These are phyloP conservation scores for Ophiocordyceps polyrhachis-furcata DNA, from an alignment of 2,329 filamentous ascomycete species.

Conservation along the genomic window DNA sequence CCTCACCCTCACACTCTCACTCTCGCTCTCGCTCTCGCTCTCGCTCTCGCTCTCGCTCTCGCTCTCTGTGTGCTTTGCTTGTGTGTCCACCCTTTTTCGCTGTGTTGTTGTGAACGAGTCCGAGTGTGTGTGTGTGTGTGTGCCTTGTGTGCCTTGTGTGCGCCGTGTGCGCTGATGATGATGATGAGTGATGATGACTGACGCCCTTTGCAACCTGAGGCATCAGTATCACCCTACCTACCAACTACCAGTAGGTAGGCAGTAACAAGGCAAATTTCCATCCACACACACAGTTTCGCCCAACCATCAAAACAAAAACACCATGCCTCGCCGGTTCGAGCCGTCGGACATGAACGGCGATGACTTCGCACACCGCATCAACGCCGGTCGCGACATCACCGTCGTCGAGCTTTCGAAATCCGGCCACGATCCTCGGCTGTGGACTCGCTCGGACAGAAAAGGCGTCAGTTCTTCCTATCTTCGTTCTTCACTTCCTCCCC, in stretches of 20 bases:
- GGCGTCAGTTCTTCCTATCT: conserved; percentile 10
- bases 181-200: too few species aligned
- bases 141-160: too few species aligned
- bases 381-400: conserved; percentile 10
- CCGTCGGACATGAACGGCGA: conserved; percentile 1
- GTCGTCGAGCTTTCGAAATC: conserved; percentile 20
- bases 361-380: conserved; percentile 9
- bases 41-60: too few species aligned
- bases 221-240: too few species aligned
- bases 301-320: background rate
- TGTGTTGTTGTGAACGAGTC: background rate
- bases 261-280: background rate
- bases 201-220: background rate
- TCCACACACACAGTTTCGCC: background rate
- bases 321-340: background rate
- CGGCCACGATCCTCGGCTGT: conserved; percentile 15
- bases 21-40: too few species aligned
- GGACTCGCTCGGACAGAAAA: conserved; percentile 13
- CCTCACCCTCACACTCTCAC: too few species aligned
- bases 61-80: too few species aligned
- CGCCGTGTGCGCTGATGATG: too few species aligned
- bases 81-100: too few species aligned
- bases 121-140: conserved; percentile 7
- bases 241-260: too few species aligned
- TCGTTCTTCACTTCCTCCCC: background rate